A percentile compares a stretch with the other conserved stretches of the same genome.
These are phyloP conservation scores for Lizonia empirigonia DNA, from an alignment of 2,329 filamentous ascomycete species.

Conservation along the genomic window DNA sequence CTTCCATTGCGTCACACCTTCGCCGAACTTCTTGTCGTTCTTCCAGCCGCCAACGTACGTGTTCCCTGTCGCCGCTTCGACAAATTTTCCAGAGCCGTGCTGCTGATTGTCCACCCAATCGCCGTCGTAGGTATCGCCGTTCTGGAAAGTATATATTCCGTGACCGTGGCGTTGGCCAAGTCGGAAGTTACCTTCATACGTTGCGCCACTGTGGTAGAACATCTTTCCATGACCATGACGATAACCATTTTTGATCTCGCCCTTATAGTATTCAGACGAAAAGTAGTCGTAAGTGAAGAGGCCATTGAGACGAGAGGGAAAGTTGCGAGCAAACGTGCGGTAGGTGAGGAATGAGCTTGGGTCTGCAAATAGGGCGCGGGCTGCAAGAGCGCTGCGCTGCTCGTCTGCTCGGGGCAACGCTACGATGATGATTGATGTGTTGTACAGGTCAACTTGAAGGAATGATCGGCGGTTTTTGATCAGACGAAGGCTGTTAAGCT, in stretches of 20 bases:
- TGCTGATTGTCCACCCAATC: conserved; percentile 68
- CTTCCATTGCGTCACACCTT: conserved; percentile 67
- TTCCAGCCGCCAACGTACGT: conserved; percentile 66
- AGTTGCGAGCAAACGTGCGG: conserved; percentile 48
- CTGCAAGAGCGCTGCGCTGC: conserved; percentile 37
- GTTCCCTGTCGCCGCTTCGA: conserved; percentile 63
- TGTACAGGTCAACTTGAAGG: conserved; percentile 38
- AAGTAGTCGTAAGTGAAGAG: conserved; percentile 60
- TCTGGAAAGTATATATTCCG: conserved; percentile 64
- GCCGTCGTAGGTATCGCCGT: conserved; percentile 67
- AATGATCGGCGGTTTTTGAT: conserved; percentile 45
- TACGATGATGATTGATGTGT: conserved; percentile 43
- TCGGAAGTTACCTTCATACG: conserved; percentile 62
- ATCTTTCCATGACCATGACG: conserved; percentile 62
- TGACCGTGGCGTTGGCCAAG: conserved; percentile 60
- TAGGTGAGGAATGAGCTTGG: conserved; percentile 53
- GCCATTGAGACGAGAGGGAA: conserved; percentile 51
- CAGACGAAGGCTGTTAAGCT: conserved; percentile 31
- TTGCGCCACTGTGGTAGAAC: conserved; percentile 60
- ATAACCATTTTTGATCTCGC: conserved; percentile 53
- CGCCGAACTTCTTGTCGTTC: conserved; percentile 64
- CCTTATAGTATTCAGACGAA: conserved; percentile 62
- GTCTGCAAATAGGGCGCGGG: conserved; percentile 44
- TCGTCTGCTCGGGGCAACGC: conserved; percentile 34
- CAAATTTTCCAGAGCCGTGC: conserved; percentile 63